Evolutionary conservation across 805 yeast species (phyloP), one percentile per base, ranked within the genome.

Genomic region (Pichia cabralensis): DNA sequence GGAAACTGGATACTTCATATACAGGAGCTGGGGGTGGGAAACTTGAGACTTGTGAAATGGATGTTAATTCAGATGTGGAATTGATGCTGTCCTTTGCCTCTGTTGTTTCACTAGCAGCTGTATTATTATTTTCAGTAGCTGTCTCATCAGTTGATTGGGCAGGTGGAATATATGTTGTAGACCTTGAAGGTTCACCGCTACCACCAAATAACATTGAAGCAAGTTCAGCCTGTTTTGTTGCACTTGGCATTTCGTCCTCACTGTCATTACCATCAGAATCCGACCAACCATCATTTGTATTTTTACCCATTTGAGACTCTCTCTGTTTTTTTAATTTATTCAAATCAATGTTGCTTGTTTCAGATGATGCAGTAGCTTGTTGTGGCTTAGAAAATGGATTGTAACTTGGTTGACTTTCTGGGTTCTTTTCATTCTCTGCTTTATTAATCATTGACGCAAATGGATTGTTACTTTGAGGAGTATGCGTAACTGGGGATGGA

Each of bases 291-390:
- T 60, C 75, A 33, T 59, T 63, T 26, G 58, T 63, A 8, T 59
- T 58, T 27, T 60, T 47, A 4, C 78, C 78, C 55, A 88, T 65
- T 52, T 81, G 89, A 7, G 82, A 72, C 19, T 70, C 74, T 55
- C 92, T 65, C 55, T 80, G 88, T 3, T 77, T 79, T 36, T 75
- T 79, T 20, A 80, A 72, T 40, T 74, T 72, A 41, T 64, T 64
- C 1, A 71, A 60, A 48, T 78, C 83, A 43, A 76, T 42, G 15
- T 55, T 41, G 16, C 48, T 43, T 11, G 74, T 26, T 11, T 39
- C 40, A 24, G 38, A 16, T 3, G 35, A 20, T 5, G 32, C 6
- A 18, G 31, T 26, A 8, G 32, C 6, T 0, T 56, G 39, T 16
- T 49, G 40, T 14, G 74, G 70, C 47, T 72, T 74, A 53, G 78